Evolutionary conservation across 2,329 filamentous ascomycete species (phyloP), one percentile per base, ranked within the genome.

Genomic region (Fusarium neocosmosporiellum): DNA sequence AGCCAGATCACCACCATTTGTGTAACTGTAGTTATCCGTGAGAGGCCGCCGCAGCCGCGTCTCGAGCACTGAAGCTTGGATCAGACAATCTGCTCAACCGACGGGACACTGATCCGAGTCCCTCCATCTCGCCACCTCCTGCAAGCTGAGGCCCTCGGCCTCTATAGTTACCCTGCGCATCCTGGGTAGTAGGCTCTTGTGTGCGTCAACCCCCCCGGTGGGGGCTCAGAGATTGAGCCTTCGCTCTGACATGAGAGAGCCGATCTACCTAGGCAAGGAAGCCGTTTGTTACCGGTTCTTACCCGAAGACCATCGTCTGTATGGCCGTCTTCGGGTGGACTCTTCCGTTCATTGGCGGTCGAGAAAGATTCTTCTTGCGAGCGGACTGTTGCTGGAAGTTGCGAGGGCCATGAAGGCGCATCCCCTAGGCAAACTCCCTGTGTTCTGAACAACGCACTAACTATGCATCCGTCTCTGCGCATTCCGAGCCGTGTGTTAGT

Each of bases 81-180:
- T 70, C 48, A 53, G 39, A 64, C 57, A 31, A 54, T 9, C 20
- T 33, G 33, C 16, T 50, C 46, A n/a, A 31, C 20, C 34, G 27
- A 55, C 33, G 53, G 43, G 39, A 24, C 37, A 55, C 39, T 20
- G 39, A 18, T 31, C 37, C 33, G 59, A 27, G 33, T 20, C 48
- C 24, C 59, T 31, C 48, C 20, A 27, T 66, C 60, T 34, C 31
- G 36, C 24, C 37, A 53, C 36, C 59, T 22, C 27, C 50, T 61
- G 50, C 34, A 41, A 48, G 31, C 54, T 53, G 48, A 29, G 48
- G 37, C 22, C 24, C 20, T 67, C 46, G 48, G 66, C 48, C 53
- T 70, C 57, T 67, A 33, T 37, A 39, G 53, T 29, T 43, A 24
- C 43, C 31, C 61, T 58, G 43, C 20, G 20, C n/a, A 34, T 60